Percentiles rank a stretch among this genome's conserved stretches.
phyloP scores from a whole-genome alignment of 257 asterid genomes.

The Hygrophila difformis region DNA sequence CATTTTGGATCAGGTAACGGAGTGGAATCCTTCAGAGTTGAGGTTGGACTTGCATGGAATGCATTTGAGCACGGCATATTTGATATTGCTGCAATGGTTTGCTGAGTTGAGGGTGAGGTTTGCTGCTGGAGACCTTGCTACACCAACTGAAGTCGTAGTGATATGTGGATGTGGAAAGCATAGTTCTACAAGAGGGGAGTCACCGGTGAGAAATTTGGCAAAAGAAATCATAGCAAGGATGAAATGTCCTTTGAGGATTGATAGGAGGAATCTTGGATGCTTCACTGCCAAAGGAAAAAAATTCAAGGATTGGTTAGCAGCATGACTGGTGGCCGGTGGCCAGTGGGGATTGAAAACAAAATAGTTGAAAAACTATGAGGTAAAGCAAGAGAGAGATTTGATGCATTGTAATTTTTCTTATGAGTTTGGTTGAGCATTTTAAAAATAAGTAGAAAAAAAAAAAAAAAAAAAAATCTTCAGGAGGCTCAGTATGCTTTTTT shows the following conservation, averaged over 20 bases:
- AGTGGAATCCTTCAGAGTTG: constrained; percentile 46
- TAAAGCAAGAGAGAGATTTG: no score
- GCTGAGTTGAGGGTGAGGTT: constrained; percentile 34
- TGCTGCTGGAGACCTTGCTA: constrained; percentile 14
- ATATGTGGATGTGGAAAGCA: constrained; percentile 82
- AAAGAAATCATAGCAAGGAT: constrained; percentile 40
- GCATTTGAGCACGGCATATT: constrained; percentile 63
- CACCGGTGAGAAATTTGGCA: constrained; percentile 57
- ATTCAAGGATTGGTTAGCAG: constrained; percentile 55
- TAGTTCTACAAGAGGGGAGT: constrained; percentile 62
- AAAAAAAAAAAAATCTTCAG: no score
- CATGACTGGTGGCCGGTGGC: no score
- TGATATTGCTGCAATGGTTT: constrained; percentile 78
- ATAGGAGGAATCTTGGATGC: constrained; percentile 70
- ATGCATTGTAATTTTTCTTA: no score
- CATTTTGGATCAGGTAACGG: constrained; percentile 43
- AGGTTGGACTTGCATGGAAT: constrained; percentile 89
- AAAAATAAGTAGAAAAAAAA: no score
- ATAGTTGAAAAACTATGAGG: no score
- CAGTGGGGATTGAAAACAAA: no score
- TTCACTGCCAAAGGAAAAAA: constrained; percentile 60
- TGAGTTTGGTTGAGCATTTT: no score
- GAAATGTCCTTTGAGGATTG: constrained; percentile 72
- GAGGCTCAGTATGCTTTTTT: no score
- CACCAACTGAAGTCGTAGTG: constrained; percentile 48